A percentile compares a stretch with the other conserved stretches of the same genome.
These are phyloP conservation scores for Catunica adiposa DNA, from an alignment of 2,329 filamentous ascomycete species.

Conservation along the genomic window DNA sequence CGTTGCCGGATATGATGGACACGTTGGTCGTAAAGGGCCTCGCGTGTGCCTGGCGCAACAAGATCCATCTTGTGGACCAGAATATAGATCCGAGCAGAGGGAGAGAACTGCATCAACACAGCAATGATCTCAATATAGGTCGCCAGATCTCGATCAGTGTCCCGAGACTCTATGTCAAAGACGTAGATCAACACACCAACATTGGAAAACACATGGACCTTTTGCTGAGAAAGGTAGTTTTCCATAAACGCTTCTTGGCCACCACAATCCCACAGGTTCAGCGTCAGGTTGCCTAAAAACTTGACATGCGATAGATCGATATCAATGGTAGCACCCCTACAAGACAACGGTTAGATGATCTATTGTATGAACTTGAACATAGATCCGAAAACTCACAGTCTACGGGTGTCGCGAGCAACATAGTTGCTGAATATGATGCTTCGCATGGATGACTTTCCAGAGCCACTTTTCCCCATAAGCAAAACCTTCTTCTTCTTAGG, in stretches of 20 bases:
- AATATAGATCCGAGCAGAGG: conserved; percentile 71
- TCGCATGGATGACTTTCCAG: conserved; percentile 95
- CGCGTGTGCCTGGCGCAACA: conserved; percentile 62
- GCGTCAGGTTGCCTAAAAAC: conserved; percentile 90
- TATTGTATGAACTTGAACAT: neutral
- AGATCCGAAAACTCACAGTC: conserved; percentile 38
- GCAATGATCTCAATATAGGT: conserved; percentile 85
- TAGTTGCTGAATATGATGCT: conserved; percentile 99
- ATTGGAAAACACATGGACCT: conserved; percentile 89
- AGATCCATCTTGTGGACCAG: conserved; percentile 99
- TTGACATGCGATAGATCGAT: conserved; percentile 97
- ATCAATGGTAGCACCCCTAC: conserved; percentile 79
- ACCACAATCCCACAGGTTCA: conserved; percentile 98
- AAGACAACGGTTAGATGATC: neutral
- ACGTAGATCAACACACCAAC: conserved; percentile 97
- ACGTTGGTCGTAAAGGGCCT: conserved; percentile 70
- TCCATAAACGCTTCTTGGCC: conserved; percentile 98
- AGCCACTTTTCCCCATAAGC: conserved; percentile 89
- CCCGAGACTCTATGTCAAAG: conserved; percentile 93
- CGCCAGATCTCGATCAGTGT: conserved; percentile 81
- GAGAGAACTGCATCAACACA: conserved; percentile 72
- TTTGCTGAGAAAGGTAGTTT: conserved; percentile 90
- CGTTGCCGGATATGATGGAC: conserved; percentile 61
- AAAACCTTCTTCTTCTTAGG: conserved; percentile 77
- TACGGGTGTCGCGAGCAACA: conserved; percentile 83